Evolutionary conservation across 1,284 basidiomycete species (phyloP), one percentile per base, ranked within the genome.

Genomic region (Papiliotrema terrestris): DNA sequence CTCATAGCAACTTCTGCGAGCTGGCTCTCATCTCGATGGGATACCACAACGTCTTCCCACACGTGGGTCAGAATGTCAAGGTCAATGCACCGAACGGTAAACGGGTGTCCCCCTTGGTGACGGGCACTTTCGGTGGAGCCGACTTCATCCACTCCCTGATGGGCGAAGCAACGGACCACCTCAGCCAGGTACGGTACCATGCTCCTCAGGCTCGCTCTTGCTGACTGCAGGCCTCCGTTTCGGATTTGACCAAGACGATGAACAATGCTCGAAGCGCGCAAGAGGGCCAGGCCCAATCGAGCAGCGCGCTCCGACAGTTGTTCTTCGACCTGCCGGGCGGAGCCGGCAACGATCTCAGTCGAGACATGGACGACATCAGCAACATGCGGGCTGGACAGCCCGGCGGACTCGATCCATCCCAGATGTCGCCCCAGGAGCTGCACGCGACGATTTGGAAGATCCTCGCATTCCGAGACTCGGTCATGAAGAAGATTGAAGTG

Each of bases 361-460:
- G 89, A 19, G 89, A 92, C 43, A 83, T 95, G 80, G 85, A 89
- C 45, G 79, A 80, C 43, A 83, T 93, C 55, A 83, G 88, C 67
- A 81, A 83, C 25, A 86, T 91, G 55, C 79, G 88, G 20, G 84
- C 73, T n/a, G 73, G 78, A 19, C 72, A 74, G 25, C 63, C 83
- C 2, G 83, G 81, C 1, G 80, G 81, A 11, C 85, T 86, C 69
- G 80, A 80, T 48, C 88, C 87, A 0, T 83, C 86, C 60, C 83
- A 87, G 43, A 90, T 96, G 91, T 85, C 78, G 52, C 91, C 93
- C 1, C 89, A 94, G 72, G 91, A 96, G 74, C 70, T 95, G 57
- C 88, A 94, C 74, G 54, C 49, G 2, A 84, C 85, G 2, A 76
- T 95, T 15, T 95, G 91, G 91, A 84, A 89, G 75, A 85, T 96